A percentile compares a stretch with the other conserved stretches of the same genome.
Conservation (phyloP, 2,329 filamentous ascomycete species). For the Tolypocladium paradoxum region DNA sequence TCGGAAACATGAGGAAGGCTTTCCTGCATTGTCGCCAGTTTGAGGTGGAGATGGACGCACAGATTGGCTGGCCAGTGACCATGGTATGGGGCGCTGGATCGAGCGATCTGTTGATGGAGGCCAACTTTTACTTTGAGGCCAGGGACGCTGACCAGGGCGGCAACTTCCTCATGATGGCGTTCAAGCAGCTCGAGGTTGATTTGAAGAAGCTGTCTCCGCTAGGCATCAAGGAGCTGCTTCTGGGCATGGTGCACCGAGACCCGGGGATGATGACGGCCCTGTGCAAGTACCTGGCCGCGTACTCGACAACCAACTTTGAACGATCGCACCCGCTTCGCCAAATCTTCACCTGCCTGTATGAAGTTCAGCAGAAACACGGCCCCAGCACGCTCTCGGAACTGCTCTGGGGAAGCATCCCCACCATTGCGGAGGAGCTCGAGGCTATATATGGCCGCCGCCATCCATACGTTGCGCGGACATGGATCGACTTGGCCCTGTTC, state of each 20-base stretch:
- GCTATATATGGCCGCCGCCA: conserved; percentile 31
- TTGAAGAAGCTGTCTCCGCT: conserved; percentile 31
- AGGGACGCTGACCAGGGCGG: conserved; percentile 28
- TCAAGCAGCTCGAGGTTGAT: conserved; percentile 31
- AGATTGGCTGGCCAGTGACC: conserved; percentile 28
- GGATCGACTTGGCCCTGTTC: conserved; percentile 30
- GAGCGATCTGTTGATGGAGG: conserved; percentile 31
- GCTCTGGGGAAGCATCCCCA: conserved; percentile 28
- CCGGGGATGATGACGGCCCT: conserved; percentile 33
- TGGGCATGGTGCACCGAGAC: conserved; percentile 33
- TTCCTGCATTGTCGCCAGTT: conserved; percentile 33
- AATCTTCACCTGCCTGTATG: conserved; percentile 31
- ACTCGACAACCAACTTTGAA: conserved; percentile 31
- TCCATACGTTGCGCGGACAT: conserved; percentile 31
- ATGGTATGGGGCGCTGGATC: conserved; percentile 34
- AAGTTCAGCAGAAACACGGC: conserved; percentile 34
- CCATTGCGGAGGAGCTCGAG: conserved; percentile 32
- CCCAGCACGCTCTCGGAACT: conserved; percentile 30
- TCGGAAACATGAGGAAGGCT: conserved; percentile 32
- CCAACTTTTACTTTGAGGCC: conserved; percentile 31
- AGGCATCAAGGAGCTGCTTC: conserved; percentile 29
- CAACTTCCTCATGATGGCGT: conserved; percentile 28
- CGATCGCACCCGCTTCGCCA: conserved; percentile 30
- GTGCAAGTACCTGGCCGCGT: conserved; percentile 33
- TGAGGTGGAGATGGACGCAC: conserved; percentile 25